Evolutionary conservation across 2,329 filamentous ascomycete species (phyloP), one percentile per base, ranked within the genome.

Genomic region (Colletotrichum godetiae): DNA sequence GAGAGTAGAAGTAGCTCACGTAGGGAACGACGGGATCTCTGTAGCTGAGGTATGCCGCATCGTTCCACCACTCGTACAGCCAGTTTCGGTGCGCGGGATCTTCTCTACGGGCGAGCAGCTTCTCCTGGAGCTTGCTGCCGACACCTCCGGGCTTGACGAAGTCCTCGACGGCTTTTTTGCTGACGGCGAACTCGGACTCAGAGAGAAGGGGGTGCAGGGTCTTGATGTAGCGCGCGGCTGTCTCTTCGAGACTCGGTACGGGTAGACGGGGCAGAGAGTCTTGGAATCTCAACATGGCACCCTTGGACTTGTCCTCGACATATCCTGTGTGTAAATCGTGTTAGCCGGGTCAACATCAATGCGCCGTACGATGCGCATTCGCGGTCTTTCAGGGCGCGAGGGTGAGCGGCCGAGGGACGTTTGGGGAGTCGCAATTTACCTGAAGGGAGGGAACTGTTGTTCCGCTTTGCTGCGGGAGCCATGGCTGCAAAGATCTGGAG

Each of bases 1-100:
- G 96, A 68, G 95, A 98, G 88, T 99, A 99, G 87, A 99, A 99
- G 90, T 99, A 99, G 84, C 95, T 98, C 80, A 99, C 97, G 82
- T 98, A 99, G 74, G 97, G 97, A 22, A 98, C 94, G 59, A 99
- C 94, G 12, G 97, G 97, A 82, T 98, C 97, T 77, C 96, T 93
- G 87, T 98, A 98, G 76, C 86, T 89, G 76, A 99, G 91, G 85
- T 99, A 99, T 72, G 97, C 97, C 5, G 92, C 91, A 66, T 98
- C 91, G 83, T 99, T 98, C 97, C 97, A 99, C 97, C 97, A 99
- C 78, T 99, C 96, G 78, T 93, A 92, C 70, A 99, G 88, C 97
- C 97, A 99, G 86, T 98, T 99, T 86, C 93, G 95, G 81, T 90
- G 86, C 75, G 93, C 92, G 62, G 95, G 92, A 77, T 97, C 91